Base-by-base conservation (phyloP, 1,284 basidiomycete genomes). In the Ceratobasidium sp. region DNA sequence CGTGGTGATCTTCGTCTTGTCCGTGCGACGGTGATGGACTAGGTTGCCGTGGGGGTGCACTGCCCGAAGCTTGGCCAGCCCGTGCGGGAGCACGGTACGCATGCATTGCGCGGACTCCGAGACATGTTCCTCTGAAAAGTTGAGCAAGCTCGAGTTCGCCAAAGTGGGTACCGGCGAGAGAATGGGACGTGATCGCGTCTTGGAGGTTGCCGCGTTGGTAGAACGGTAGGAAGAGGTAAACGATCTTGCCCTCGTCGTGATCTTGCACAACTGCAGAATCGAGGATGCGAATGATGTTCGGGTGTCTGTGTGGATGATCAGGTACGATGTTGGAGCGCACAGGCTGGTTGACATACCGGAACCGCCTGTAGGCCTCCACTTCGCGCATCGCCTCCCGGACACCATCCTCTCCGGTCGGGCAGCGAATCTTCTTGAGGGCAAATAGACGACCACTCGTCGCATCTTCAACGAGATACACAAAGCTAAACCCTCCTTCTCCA, bases 201-300 rank as follows among this genome's bases (percentile, higher is more conserved):
- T 99, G 98, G 18, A 99, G 86, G 79, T 98, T 98, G 43, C 95
- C 95, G 71, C 90, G 87, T 91, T 94, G 76, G 84, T 95, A 97
- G 52, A 94, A 85, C 0, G 96, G 95, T 16, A 98, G 84, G 84
- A 98, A 97, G 30, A 95, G 88, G 80, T 98, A 98, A 58, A 98
- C 94, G 76, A 98, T 92, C 81, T 97, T 94, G 26, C 95, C 96
- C 69, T 96, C 94, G 75, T 94, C 91, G 26, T 91, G 90, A 79
- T 97, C 96, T 82, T 98, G 96, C 0, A 96, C 90, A 11, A 97
- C 94, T 1, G 95, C 94, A n/a, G 93, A 95, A 80, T 98, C 96
- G 79, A 94, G 81, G 81, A 95, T 94, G 35, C 92, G 90, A 79
- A 95, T 95, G 77, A 95, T 95, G 80, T 95, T 95, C 18, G 91